A percentile compares a stretch with the other conserved stretches of the same genome.
Conservation (phyloP, 140 eudicot genomes). For the Stevia rebaudiana region DNA sequence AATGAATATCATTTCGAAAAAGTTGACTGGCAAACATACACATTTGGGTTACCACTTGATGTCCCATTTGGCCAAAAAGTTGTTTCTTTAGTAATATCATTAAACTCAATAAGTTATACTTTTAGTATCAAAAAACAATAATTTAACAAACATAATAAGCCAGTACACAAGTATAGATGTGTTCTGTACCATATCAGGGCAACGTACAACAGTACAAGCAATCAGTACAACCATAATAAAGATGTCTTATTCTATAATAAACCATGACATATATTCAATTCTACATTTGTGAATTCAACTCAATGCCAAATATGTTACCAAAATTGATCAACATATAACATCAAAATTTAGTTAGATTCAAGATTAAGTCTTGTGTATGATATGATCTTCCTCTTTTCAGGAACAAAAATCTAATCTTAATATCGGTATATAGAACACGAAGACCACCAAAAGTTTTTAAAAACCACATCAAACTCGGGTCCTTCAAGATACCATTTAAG, state of each 20-base stretch:
- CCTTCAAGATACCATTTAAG: not conserved
- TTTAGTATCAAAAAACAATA: no score
- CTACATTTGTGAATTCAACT: constrained; percentile 24
- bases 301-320: constrained; percentile 27
- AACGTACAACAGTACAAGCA: constrained; percentile 24
- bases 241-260: constrained; percentile 28
- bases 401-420: constrained; percentile 14
- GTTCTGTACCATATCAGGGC: not conserved
- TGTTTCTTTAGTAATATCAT: no score
- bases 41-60: no score
- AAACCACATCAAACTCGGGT: not conserved
- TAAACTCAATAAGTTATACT: no score
- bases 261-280: constrained; percentile 18
- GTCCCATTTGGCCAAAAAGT: no score
- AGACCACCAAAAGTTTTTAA: not conserved
- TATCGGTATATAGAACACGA: constrained; percentile 5
- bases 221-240: constrained; percentile 23
- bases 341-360: constrained; percentile 16
- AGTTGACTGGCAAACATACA: no score
- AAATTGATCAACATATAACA: constrained; percentile 17
- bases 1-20: no score
- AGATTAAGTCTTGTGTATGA: not conserved
- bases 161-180: not conserved
- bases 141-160: not conserved
- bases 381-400: constrained; percentile 15